A percentile compares a stretch with the other conserved stretches of the same genome.
Conservation (phyloP, 2,329 filamentous ascomycete species). For the Fusarium mangiferae region DNA sequence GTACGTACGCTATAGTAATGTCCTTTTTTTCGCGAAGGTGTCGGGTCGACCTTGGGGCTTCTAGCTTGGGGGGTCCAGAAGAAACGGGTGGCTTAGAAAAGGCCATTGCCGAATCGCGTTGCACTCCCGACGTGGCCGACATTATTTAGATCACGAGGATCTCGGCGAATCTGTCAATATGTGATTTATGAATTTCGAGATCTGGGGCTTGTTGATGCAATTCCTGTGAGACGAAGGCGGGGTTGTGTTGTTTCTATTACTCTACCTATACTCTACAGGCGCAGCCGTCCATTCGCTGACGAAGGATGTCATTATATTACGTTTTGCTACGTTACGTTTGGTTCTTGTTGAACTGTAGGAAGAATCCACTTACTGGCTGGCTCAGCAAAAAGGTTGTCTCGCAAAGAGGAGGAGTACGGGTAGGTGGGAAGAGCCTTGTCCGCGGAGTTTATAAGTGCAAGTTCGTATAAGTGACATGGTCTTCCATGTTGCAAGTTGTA, state of each 20-base stretch:
- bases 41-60: background rate
- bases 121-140: constrained; percentile 15
- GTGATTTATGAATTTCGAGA: constrained; percentile 8
- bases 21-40: background rate
- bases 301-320: constrained; percentile 26
- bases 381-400: constrained; percentile 13
- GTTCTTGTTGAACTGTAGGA: background rate
- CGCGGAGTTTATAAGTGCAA: constrained; percentile 19
- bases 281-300: constrained; percentile 31
- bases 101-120: constrained; percentile 39
- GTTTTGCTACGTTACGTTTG: constrained; percentile 44
- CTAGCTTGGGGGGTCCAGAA: constrained; percentile 6
- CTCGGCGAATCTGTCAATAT: constrained; percentile 24
- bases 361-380: constrained; percentile 6
- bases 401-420: constrained; percentile 1
- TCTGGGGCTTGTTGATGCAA: constrained; percentile 14
- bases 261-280: constrained; percentile 36
- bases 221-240: constrained; percentile 27
- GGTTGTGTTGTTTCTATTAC: constrained; percentile 42
- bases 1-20: background rate
- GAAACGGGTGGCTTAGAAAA: background rate
- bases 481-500: background rate
- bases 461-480: constrained; percentile 9
- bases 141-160: constrained; percentile 32
- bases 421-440: constrained; percentile 27